phyloP scores from a whole-genome alignment of 116 monocot species.

The Papilionanthe hybrid region DNA sequence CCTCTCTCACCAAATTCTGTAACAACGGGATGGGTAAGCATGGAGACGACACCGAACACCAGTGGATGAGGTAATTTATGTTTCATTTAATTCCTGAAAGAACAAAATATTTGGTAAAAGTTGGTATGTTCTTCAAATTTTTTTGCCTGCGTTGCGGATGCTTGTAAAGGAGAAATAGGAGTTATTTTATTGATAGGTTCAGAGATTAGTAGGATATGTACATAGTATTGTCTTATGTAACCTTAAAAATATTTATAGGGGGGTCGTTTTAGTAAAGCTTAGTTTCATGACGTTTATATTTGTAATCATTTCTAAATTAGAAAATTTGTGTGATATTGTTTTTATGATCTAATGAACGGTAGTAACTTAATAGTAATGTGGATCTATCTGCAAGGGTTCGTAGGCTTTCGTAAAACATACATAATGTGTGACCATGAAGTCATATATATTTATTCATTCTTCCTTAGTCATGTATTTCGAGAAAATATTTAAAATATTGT shows the following conservation, averaged over 20 bases:
- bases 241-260: not conserved
- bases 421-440: too few relatives aligned
- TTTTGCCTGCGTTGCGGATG: not conserved
- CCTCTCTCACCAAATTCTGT: slow-evolving; percentile 24
- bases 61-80: slow-evolving; percentile 7
- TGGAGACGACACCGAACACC: slow-evolving; percentile 9
- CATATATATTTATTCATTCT: too few relatives aligned
- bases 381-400: not conserved
- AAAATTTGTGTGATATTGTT: not conserved
- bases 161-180: not conserved
- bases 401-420: too few relatives aligned
- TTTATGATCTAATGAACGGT: not conserved
- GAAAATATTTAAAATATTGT: too few relatives aligned
- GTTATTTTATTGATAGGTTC: too few relatives aligned
- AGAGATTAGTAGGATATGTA: not conserved
- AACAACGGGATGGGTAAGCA: slow-evolving; percentile 16
- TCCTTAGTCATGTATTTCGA: too few relatives aligned
- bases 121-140: not conserved
- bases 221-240: not conserved
- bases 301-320: too few relatives aligned
- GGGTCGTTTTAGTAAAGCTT: not conserved
- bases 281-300: not conserved
- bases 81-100: not conserved
- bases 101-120: too few relatives aligned
- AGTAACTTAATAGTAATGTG: not conserved